Percentiles rank a stretch among this genome's conserved stretches.
Evolutionary conservation across 352 stramenopile species (phyloP).

Genomic region (Saprolegnia diclina): DNA sequence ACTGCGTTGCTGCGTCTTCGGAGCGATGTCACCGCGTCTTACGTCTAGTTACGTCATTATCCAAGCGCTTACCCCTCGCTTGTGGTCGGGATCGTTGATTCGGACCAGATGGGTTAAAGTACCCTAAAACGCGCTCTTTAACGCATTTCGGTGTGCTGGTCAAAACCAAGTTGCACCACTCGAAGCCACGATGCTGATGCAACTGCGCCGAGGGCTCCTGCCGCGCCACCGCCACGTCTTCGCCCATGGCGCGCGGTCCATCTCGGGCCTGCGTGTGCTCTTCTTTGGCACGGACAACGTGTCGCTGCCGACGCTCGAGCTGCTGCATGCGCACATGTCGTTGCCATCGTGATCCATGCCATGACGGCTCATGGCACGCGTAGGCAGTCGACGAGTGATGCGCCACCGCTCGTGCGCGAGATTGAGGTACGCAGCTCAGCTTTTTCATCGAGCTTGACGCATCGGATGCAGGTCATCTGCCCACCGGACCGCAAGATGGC

Average conservation of each 20-base stretch:
- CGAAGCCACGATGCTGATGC: conserved; percentile 10
- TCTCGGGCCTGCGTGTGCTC: conserved; percentile 40
- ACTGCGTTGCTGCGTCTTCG: too few species aligned
- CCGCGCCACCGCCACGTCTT: not conserved
- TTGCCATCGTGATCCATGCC: not conserved
- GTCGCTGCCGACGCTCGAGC: conserved; percentile 66
- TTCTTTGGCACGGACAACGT: conserved; percentile 86
- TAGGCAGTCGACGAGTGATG: conserved; percentile 2
- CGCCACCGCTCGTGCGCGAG: conserved; percentile 5
- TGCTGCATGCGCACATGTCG: conserved; percentile 61
- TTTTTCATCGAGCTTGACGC: not conserved
- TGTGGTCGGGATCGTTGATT: not conserved
- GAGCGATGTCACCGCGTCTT: too few species aligned
- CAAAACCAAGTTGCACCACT: not conserved
- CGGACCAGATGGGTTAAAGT: conserved; percentile 2
- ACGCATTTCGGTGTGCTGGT: not conserved
- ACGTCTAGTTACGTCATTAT: too few species aligned
- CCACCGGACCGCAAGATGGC: conserved; percentile 75
- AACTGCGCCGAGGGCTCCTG: not conserved
- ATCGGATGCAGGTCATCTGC: conserved; percentile 53
- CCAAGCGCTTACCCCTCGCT: too few species aligned
- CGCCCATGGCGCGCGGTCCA: not conserved
- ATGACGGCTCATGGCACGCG: not conserved
- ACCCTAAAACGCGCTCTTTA: not conserved
- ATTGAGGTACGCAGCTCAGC: conserved; percentile 16